Percentiles rank a stretch among this genome's conserved stretches.
phyloP scores from a whole-genome alignment of 495 filamentous ascomycete species.

The Xylaria cubensis region DNA sequence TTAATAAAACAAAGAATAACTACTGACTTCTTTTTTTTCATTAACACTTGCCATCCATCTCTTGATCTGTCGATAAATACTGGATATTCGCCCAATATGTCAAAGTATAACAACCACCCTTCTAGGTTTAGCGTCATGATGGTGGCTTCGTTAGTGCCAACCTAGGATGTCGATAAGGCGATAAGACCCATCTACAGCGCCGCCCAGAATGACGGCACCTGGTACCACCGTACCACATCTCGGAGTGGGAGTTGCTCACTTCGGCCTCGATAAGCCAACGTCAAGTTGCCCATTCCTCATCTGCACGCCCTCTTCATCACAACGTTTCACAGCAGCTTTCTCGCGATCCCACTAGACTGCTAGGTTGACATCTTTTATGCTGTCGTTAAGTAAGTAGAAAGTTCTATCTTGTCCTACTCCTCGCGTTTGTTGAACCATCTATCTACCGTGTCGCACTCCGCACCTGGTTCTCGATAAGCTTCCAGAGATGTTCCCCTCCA shows the following conservation, averaged over 20 bases:
- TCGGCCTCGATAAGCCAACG: background rate
- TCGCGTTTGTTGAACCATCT: background rate
- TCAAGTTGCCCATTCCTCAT: background rate
- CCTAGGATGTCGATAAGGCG: constrained; percentile 17
- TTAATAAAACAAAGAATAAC: background rate
- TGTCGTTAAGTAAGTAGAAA: background rate
- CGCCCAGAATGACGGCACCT: constrained; percentile 20
- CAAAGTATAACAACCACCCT: background rate
- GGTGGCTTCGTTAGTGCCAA: background rate
- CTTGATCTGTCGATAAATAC: too few relatives aligned
- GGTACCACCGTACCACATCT: constrained; percentile 2
- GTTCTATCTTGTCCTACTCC: background rate
- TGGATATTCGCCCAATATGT: background rate
- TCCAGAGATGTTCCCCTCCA: background rate
- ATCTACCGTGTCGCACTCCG: background rate
- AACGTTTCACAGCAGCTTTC: background rate
- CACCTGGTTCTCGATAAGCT: background rate
- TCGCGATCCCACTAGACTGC: background rate
- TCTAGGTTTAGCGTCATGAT: constrained; percentile 6
- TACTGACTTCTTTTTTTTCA: too few relatives aligned
- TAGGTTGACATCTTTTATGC: background rate
- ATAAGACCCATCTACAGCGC: constrained; percentile 11
- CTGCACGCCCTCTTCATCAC: background rate
- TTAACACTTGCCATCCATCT: background rate
- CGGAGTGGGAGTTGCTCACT: background rate